A percentile compares a stretch with the other conserved stretches of the same genome.
phyloP scores from a whole-genome alignment of 768 basidiomycete genomes.

The Lyophyllum decastes region DNA sequence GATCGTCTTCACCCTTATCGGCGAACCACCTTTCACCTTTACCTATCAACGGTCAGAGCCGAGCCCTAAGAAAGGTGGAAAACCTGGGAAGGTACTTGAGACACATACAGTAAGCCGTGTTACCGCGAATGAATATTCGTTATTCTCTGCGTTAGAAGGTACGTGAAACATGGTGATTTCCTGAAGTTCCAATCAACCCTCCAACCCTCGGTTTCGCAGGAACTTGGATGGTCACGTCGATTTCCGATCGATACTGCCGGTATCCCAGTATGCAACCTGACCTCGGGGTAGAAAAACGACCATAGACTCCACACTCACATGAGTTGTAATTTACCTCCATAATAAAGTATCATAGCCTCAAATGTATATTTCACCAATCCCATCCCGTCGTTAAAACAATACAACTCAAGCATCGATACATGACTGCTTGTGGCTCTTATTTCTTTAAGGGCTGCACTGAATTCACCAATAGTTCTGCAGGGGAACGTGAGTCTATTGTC shows the following conservation, averaged over 20 bases:
- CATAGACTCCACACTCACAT: constrained; percentile 21
- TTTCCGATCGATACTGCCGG: constrained; percentile 87
- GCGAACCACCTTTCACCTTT: constrained; percentile 95
- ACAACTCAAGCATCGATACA: neutral
- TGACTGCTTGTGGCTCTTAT: too few relatives aligned
- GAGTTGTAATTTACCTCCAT: constrained; percentile 16
- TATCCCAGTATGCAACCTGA: constrained; percentile 78
- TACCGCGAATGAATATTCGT: constrained; percentile 75
- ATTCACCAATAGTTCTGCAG: neutral
- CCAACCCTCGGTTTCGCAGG: constrained; percentile 44
- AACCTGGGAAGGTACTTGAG: constrained; percentile 79
- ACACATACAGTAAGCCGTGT: constrained; percentile 89
- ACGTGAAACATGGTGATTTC: constrained; percentile 20
- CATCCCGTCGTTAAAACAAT: neutral
- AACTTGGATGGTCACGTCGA: constrained; percentile 91
- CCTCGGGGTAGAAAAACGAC: constrained; percentile 34
- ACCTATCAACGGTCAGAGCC: constrained; percentile 88
- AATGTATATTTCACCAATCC: constrained; percentile 8
- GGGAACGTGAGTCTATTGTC: neutral
- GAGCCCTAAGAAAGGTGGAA: constrained; percentile 64
- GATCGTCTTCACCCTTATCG: constrained; percentile 86
- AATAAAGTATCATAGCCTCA: constrained; percentile 11
- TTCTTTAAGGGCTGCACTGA: neutral
- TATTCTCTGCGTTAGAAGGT: constrained; percentile 93
- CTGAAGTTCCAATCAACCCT: constrained; percentile 1